These are phyloP conservation scores for Haplographium delicatum DNA, from an alignment of 495 filamentous ascomycete genomes.

Conservation along the genomic window DNA sequence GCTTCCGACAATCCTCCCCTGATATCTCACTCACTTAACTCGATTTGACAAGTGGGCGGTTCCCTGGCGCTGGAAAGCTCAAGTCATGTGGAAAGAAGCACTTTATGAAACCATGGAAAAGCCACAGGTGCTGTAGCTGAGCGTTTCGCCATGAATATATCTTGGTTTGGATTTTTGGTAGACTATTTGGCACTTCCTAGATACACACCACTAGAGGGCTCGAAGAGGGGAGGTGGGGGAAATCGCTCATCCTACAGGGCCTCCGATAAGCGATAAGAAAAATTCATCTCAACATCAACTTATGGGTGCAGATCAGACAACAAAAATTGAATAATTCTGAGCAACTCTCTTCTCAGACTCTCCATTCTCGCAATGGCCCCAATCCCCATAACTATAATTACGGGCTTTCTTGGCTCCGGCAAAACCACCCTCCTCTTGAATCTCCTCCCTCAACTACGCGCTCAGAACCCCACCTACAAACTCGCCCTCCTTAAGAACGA, in stretches of 20 bases:
- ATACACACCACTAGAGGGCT: no score
- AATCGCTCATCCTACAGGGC: background rate
- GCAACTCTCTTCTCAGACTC: constrained; percentile 32
- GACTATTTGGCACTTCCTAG: no score
- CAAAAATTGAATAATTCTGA: no score
- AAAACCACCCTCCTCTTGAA: constrained; percentile 92
- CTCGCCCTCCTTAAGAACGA: constrained; percentile 98
- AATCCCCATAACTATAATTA: constrained; percentile 89
- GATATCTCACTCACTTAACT: background rate
- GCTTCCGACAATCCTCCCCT: background rate
- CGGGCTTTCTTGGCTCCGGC: constrained; percentile 89
- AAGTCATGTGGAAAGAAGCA: background rate
- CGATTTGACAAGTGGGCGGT: background rate
- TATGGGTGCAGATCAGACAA: no score
- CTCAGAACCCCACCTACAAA: constrained; percentile 58
- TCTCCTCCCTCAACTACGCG: constrained; percentile 78
- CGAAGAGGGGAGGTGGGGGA: background rate
- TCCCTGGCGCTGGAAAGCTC: background rate
- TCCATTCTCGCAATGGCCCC: constrained; percentile 52
- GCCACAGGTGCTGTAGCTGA: no score
- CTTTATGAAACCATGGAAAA: no score
- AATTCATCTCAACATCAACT: background rate
- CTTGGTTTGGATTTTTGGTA: no score
- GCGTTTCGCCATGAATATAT: no score
- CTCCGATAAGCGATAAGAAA: constrained; percentile 2